These are phyloP conservation scores for Rosa rugosa DNA, from an alignment of 306 rosid species.

Conservation along the genomic window DNA sequence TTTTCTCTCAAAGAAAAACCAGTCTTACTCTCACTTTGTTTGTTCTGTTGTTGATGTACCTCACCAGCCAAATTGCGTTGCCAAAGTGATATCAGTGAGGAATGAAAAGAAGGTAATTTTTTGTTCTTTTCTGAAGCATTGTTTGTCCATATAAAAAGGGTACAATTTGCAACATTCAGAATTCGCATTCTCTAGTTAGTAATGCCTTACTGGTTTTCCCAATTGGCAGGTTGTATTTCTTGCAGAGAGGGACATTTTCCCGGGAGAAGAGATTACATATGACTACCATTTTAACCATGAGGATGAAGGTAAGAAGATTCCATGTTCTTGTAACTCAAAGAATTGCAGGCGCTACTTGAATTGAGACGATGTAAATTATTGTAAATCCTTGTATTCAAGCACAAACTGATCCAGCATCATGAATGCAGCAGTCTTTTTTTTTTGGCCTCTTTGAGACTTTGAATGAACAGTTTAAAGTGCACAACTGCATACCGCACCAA, in stretches of 20 bases:
- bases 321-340: constrained; percentile 60
- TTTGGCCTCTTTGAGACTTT: background rate
- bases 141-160: background rate
- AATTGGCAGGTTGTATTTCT: constrained; percentile 63
- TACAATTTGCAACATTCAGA: background rate
- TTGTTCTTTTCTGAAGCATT: background rate
- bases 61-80: constrained; percentile 69
- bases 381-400: constrained; percentile 9
- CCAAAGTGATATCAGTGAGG: constrained; percentile 61
- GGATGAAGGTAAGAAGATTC: constrained; percentile 76
- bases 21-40: background rate
- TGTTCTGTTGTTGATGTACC: constrained; percentile 15
- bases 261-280: constrained; percentile 76
- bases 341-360: constrained; percentile 73
- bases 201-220: background rate
- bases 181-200: background rate
- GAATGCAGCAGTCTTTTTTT: background rate
- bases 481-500: background rate
- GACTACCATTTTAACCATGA: constrained; percentile 71
- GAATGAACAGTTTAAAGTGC: background rate
- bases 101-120: constrained; percentile 61
- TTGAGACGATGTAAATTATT: constrained; percentile 23
- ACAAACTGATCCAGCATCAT: background rate
- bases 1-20: background rate
- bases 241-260: constrained; percentile 64